Conservation (phyloP, 805 yeast genomes). For the Candida insectalens region DNA sequence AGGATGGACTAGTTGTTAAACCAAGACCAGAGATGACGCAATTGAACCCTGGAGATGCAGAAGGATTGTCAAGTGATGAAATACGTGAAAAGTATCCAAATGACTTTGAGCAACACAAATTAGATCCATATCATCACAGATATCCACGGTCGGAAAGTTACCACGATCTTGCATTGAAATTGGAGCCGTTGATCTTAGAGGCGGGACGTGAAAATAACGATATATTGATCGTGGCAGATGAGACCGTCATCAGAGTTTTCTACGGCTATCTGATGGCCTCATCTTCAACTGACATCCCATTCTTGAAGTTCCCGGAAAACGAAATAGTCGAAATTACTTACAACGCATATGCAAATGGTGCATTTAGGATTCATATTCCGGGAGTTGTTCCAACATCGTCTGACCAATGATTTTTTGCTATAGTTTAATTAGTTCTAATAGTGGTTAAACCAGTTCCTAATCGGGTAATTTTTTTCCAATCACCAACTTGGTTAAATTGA, state of each 20-base stretch:
- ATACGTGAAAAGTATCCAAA: constrained; percentile 51
- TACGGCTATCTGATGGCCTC: constrained; percentile 95
- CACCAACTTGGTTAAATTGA: too few species aligned
- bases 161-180: constrained; percentile 89
- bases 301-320: constrained; percentile 64
- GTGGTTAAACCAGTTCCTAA: too few species aligned
- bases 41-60: constrained; percentile 81
- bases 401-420: background rate
- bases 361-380: constrained; percentile 38
- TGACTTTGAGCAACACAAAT: constrained; percentile 53
- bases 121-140: constrained; percentile 89
- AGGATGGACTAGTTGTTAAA: constrained; percentile 51
- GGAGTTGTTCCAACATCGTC: constrained; percentile 9
- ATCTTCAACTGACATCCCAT: constrained; percentile 78
- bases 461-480: too few species aligned
- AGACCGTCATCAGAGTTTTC: constrained; percentile 76
- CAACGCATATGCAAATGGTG: constrained; percentile 73
- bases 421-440: too few species aligned
- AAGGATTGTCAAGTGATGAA: constrained; percentile 54
- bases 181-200: constrained; percentile 88
- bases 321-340: constrained; percentile 83
- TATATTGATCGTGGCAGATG: constrained; percentile 86
- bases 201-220: constrained; percentile 89
- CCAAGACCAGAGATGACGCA: constrained; percentile 81
- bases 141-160: constrained; percentile 90